Percentiles rank a stretch among this genome's conserved stretches.
phyloP scores from a whole-genome alignment of 2,329 filamentous ascomycete genomes.

The Hypoxylon sp. region DNA sequence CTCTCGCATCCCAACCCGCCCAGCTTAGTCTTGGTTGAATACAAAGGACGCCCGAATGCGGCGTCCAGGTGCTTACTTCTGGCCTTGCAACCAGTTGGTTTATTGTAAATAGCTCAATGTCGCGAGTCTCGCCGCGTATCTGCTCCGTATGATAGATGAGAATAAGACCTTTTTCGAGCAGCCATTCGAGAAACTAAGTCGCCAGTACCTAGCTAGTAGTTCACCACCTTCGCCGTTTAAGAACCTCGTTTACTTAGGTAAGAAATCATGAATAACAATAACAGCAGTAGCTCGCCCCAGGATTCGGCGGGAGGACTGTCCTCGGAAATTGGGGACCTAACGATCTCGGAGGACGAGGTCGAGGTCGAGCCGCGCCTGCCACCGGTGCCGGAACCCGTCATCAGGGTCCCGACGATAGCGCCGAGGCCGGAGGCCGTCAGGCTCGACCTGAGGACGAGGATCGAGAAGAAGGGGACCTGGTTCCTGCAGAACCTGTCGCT shows the following conservation, averaged over 20 bases:
- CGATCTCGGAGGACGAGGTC: not conserved
- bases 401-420: not conserved
- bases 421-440: not conserved
- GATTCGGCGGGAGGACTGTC: not conserved
- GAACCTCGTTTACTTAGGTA: not conserved
- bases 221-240: not conserved
- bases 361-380: not conserved
- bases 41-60: slow-evolving; percentile 29
- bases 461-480: not conserved
- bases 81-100: not conserved
- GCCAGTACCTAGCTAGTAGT: not conserved
- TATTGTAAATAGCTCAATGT: not conserved
- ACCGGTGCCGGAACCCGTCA: not conserved
- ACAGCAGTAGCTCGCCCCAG: not conserved
- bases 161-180: not conserved
- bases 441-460: not conserved
- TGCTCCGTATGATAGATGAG: not conserved
- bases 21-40: not conserved
- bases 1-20: not conserved
- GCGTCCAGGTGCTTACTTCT: not conserved
- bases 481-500: not conserved
- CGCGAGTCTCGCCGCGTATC: not conserved
- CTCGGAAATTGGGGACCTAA: not conserved
- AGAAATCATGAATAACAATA: not conserved
- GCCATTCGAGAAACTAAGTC: not conserved